phyloP scores from a whole-genome alignment of 169 alveolate genomes.

The Plasmodium adleri region DNA sequence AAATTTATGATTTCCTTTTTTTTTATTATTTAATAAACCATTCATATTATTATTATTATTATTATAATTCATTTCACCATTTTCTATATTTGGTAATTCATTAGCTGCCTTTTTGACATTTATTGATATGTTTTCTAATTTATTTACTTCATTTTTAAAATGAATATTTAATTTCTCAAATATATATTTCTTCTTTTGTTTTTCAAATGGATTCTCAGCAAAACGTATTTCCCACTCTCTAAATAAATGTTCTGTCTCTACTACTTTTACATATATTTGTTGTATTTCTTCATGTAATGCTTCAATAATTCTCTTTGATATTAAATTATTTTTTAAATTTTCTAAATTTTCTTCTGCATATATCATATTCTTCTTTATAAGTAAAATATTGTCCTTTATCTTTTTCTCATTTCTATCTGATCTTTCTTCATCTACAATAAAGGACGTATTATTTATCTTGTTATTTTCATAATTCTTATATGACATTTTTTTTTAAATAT shows the following conservation, averaged over 20 bases:
- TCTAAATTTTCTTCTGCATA: conserved; percentile 77
- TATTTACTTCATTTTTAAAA: conserved; percentile 75
- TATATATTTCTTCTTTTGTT: conserved; percentile 69
- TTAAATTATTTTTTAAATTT: conserved; percentile 72
- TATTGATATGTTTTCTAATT: conserved; percentile 65
- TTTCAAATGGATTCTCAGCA: conserved; percentile 74
- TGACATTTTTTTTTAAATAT: conserved; percentile 41
- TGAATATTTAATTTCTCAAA: conserved; percentile 73
- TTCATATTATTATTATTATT: conserved; percentile 3
- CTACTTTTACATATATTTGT: conserved; percentile 75
- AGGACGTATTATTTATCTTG: neutral
- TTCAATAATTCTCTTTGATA: conserved; percentile 72
- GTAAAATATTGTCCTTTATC: conserved; percentile 66
- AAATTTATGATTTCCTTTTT: conserved; percentile 17
- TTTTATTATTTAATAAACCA: neutral
- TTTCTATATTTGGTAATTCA: conserved; percentile 71
- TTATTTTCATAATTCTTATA: conserved; percentile 50
- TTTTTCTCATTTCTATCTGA: conserved; percentile 42
- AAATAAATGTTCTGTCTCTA: conserved; percentile 72
- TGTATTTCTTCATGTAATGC: conserved; percentile 76
- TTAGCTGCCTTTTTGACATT: conserved; percentile 76
- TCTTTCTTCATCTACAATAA: conserved; percentile 21
- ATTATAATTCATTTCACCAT: conserved; percentile 64
- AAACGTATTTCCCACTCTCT: conserved; percentile 73
- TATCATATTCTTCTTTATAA: conserved; percentile 69